Evolutionary conservation across 2,329 filamentous ascomycete genomes (phyloP).

Genomic region (Ophiostoma sp.): DNA sequence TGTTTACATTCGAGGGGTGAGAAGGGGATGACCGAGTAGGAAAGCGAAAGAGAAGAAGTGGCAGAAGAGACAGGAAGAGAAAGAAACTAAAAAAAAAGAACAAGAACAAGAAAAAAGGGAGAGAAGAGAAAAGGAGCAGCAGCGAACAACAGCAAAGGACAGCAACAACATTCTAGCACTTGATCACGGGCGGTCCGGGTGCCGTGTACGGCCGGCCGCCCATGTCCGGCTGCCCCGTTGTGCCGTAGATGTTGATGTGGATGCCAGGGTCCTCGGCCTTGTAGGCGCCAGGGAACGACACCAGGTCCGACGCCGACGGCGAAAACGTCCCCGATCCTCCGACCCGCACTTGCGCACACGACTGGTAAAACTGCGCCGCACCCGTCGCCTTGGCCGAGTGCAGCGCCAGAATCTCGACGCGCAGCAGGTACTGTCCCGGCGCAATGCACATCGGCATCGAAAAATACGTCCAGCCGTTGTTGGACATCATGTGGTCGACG

Average conservation of each 20-base stretch:
- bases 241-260: constrained; percentile 45
- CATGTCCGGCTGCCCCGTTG: constrained; percentile 40
- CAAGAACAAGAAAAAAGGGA: constrained; percentile 26
- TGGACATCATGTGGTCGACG: constrained; percentile 42
- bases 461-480: constrained; percentile 45
- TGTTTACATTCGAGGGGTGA: not conserved
- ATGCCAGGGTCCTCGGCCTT: constrained; percentile 42
- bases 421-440: constrained; percentile 50
- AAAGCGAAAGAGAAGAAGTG: not conserved
- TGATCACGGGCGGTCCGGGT: constrained; percentile 21
- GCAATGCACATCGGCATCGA: constrained; percentile 47
- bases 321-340: constrained; percentile 39
- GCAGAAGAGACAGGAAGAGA: not conserved
- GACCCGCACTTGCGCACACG: constrained; percentile 41
- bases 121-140: not conserved
- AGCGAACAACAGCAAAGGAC: not conserved
- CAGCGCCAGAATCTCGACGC: constrained; percentile 50
- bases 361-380: constrained; percentile 42
- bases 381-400: constrained; percentile 42
- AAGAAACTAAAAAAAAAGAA: not conserved
- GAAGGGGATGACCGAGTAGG: no score
- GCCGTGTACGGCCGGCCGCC: constrained; percentile 38
- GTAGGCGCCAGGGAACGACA: constrained; percentile 45
- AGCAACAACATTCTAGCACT: not conserved
- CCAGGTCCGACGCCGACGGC: constrained; percentile 36